Base-by-base conservation (phyloP, 225 moss, liverwort and hornwort genomes). In the Physcomitrellopsis africana region DNA sequence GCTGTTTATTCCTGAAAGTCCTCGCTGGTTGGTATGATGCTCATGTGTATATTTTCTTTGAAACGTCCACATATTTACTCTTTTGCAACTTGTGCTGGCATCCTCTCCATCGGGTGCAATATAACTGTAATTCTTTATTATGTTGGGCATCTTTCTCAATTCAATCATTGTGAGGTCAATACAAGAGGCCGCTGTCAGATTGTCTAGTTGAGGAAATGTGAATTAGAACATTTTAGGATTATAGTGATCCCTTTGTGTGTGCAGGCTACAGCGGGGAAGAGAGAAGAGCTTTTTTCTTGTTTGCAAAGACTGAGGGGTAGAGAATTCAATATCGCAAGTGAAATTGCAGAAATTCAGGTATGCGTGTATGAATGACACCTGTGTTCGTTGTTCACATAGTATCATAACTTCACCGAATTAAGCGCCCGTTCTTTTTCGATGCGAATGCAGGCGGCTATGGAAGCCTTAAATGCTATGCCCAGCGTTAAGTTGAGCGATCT, bases 331-430 rank as follows among this genome's bases (percentile, higher is more conserved):
- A 69, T 84, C 6, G 78, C 79, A 9, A 51, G 26, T 10, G 92
- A 92, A 72, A 29, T 87, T 69, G 60, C 70, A 73, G 89, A 92
- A 5, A 84, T 87, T 60, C 76, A 92, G 86, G 84, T 86, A 32
- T 47, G 13, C 53, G 41, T 44, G 61, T 64, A 11, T 14, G 12
- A 62, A 42, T 11, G 42, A 8, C 56, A 44, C 26, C 9, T 43
- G 5, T n/a, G 3, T 55, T 12, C 24, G 11, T 22, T 22, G 14
- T 54, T 72, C 4, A 20, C 22, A 62, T 49, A 12, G 49, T 46
- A 4, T n/a, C 32, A 11, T 20, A 47, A 41, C 48, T 51, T 37
- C n/a, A 22, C 17, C n/a, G 12, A 20, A 51, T 13, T 55, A 23
- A 65, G 44, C 13, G 26, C 44, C 12, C 37, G 54, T 45, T n/a